Conservation (phyloP, 2,329 filamentous ascomycete species). For the Knoxdaviesia capensis region DNA sequence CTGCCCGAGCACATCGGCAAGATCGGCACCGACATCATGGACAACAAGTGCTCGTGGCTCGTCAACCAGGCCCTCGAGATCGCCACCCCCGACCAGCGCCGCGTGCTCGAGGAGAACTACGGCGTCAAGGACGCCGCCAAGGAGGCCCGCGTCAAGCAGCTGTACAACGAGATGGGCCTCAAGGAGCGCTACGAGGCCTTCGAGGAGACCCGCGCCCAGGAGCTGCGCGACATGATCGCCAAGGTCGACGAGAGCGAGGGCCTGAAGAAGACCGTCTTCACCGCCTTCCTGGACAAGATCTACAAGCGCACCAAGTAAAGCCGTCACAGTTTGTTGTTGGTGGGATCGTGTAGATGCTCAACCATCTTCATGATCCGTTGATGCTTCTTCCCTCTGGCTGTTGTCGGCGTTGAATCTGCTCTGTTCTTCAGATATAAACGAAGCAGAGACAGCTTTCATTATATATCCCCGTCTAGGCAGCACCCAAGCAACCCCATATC, state of each 20-base stretch:
- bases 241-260: constrained; percentile 71
- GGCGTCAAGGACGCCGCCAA: constrained; percentile 71
- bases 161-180: constrained; percentile 72
- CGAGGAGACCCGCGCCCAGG: constrained; percentile 70
- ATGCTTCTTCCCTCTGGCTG: no score
- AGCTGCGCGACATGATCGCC: constrained; percentile 56
- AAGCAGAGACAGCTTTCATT: no score
- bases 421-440: no score
- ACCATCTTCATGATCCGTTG: no score
- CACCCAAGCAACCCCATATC: no score
- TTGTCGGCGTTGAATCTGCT: no score
- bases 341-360: no score
- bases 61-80: constrained; percentile 81
- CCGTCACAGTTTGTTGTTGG: not conserved
- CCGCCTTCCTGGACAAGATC: constrained; percentile 84
- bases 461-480: no score
- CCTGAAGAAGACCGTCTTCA: constrained; percentile 77
- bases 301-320: constrained; percentile 90
- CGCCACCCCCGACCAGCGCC: constrained; percentile 66
- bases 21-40: constrained; percentile 96
- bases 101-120: constrained; percentile 80
- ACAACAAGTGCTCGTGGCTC: constrained; percentile 99
- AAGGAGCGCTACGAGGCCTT: constrained; percentile 71
- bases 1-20: constrained; percentile 87
- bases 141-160: constrained; percentile 71